Percentiles rank a stretch among this genome's conserved stretches.
phyloP scores from a whole-genome alignment of 495 filamentous ascomycete species.

The Penicillium flavigenum region DNA sequence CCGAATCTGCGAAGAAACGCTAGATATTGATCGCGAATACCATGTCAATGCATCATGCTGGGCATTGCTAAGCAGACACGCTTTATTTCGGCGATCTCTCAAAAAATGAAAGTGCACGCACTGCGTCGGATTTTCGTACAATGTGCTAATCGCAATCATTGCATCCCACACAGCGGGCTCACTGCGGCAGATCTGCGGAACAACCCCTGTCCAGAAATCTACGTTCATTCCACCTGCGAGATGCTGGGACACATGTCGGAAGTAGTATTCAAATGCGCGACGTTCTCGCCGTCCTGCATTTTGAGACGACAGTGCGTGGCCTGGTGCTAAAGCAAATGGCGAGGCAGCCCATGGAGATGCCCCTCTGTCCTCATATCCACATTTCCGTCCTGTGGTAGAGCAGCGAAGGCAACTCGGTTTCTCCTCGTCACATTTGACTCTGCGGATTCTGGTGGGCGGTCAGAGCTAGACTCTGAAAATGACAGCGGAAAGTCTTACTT shows the following conservation, averaged over 20 bases:
- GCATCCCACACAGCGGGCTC: constrained; percentile 59
- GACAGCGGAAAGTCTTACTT: constrained; percentile 19
- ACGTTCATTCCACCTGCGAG: constrained; percentile 47
- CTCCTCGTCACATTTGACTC: constrained; percentile 67
- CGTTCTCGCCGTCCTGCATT: constrained; percentile 26
- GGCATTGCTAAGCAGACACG: constrained; percentile 6
- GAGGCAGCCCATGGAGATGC: not conserved
- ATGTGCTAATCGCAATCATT: constrained; percentile 48
- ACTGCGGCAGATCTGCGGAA: constrained; percentile 53
- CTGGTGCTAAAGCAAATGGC: not conserved
- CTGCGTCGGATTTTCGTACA: constrained; percentile 42
- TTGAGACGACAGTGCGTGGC: constrained; percentile 11
- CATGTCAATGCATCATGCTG: constrained; percentile 32
- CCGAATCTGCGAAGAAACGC: constrained; percentile 35
- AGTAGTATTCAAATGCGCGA: constrained; percentile 54
- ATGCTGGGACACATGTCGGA: constrained; percentile 45
- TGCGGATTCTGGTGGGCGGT: constrained; percentile 48
- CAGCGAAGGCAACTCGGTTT: constrained; percentile 60
- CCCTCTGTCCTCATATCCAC: constrained; percentile 31
- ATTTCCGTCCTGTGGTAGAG: constrained; percentile 47
- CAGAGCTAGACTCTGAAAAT: not conserved
- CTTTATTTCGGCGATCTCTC: not conserved
- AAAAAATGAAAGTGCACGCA: constrained; percentile 21
- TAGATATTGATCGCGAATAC: constrained; percentile 38
- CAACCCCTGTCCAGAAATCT: constrained; percentile 54